These are phyloP conservation scores for Yamadazyma pseudoaaseri DNA, from an alignment of 1,139 yeast species.

Conservation along the genomic window DNA sequence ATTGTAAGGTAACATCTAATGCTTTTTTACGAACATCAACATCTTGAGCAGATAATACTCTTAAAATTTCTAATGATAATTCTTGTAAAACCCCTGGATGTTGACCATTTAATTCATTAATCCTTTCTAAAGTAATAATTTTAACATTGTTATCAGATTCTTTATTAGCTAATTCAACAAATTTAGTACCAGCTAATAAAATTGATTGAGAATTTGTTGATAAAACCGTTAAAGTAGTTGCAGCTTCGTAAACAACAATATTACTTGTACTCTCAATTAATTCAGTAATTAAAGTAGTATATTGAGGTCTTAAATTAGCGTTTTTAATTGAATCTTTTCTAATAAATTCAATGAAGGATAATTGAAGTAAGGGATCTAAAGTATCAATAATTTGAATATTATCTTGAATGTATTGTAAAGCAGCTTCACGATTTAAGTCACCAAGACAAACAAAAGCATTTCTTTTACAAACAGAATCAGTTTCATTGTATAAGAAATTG, in stretches of 20 bases:
- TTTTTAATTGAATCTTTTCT: slow-evolving; percentile 72
- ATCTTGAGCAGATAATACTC: slow-evolving; percentile 84
- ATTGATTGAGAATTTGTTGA: slow-evolving; percentile 69
- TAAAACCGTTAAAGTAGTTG: slow-evolving; percentile 75
- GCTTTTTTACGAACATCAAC: slow-evolving; percentile 89
- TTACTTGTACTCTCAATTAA: slow-evolving; percentile 69
- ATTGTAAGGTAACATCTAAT: slow-evolving; percentile 72
- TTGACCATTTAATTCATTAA: slow-evolving; percentile 68
- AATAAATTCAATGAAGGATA: slow-evolving; percentile 88
- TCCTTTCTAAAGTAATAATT: slow-evolving; percentile 85
- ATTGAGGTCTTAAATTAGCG: slow-evolving; percentile 66
- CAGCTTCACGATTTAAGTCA: slow-evolving; percentile 79
- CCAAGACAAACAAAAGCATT: slow-evolving; percentile 92
- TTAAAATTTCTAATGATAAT: slow-evolving; percentile 79
- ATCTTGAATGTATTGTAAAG: slow-evolving; percentile 77
- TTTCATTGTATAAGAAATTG: slow-evolving; percentile 74
- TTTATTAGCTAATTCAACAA: slow-evolving; percentile 84
- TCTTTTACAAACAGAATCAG: slow-evolving; percentile 92
- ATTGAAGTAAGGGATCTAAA: slow-evolving; percentile 84
- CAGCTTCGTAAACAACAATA: slow-evolving; percentile 90
- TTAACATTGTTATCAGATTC: slow-evolving; percentile 94
- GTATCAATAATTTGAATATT: slow-evolving; percentile 60
- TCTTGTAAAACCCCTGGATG: slow-evolving; percentile 88
- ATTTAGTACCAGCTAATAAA: slow-evolving; percentile 75
- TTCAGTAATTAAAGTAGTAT: slow-evolving; percentile 70